Evolutionary conservation across 257 asterid species (phyloP), one percentile per base, ranked within the genome.

Genomic region (Plantago elongata): DNA sequence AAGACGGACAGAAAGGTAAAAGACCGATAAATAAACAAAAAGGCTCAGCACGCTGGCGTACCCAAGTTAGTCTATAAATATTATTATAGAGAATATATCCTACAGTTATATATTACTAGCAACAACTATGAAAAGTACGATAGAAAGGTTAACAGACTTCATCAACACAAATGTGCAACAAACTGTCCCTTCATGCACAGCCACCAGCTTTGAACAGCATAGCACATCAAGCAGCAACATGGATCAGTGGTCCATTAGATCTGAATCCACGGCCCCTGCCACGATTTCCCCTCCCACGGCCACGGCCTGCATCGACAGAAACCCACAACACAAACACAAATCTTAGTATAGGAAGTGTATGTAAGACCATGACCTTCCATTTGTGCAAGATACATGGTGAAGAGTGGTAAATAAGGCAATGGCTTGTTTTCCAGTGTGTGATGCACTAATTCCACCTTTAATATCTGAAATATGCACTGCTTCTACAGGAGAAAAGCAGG

Each of bases 251-350:
- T 37, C 83, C 95, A 42, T 86, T 79, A 10, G 84, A 59, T 72
- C 91, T 79, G 74, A 73, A 78, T 29, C 96, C 96, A 74, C 90
- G 90, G 30, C 89, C 98, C 73, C 89, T 69, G 15, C 94, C 94
- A 69, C 91, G 96, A 18, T 56, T 45, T 40, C 86, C 94, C 78
- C 95, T 74, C 5, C 91, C 89, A 69, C 91, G 91, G 22, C 92
- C 96, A 49, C 96, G 98, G 0, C 98, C 96, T 88, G 78, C 78
- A 49, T 37, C 47, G 55, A 45, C 57, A 42, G 9, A 48, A 63
- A 5, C 15, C 57, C 64, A 38, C 42, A 54, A 46, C 45, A 16
- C 4, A 16, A 60, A 45, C 5, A 17, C 14, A 60, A 10, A 43
- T 22, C 27, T 22, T 22, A 22, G 27, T 22, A 22, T 2, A 22